These are phyloP conservation scores for Ilex aquifolium DNA, from an alignment of 257 asterid species.

Conservation along the genomic window DNA sequence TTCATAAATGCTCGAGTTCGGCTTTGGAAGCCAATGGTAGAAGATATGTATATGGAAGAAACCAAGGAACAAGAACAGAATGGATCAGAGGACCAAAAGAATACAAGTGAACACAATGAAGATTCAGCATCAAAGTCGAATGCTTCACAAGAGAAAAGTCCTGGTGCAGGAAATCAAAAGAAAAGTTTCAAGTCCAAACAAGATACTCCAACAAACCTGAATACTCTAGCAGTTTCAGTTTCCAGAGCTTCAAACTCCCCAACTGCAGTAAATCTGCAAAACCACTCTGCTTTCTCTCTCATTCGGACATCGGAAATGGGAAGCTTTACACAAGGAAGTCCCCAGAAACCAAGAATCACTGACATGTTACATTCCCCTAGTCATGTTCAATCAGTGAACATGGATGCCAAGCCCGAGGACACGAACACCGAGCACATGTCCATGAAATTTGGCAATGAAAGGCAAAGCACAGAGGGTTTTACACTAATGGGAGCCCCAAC, in stretches of 20 bases:
- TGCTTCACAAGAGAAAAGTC: conserved; percentile 30
- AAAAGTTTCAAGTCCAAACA: conserved; percentile 27
- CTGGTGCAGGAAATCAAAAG: conserved; percentile 33
- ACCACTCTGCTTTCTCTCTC: conserved; percentile 49
- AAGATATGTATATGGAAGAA: conserved; percentile 92
- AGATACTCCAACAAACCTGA: conserved; percentile 23
- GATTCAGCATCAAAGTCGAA: conserved; percentile 49
- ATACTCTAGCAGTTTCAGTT: conserved; percentile 17
- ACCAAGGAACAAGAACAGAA: conserved; percentile 66
- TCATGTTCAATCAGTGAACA: conserved; percentile 34
- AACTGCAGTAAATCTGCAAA: conserved; percentile 24
- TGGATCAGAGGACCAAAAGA: conserved; percentile 43
- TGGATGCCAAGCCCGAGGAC: conserved; percentile 37
- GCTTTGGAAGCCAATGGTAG: conserved; percentile 99
- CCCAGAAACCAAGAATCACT: conserved; percentile 54
- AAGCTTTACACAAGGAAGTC: conserved; percentile 50
- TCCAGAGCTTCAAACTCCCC: conserved; percentile 29
- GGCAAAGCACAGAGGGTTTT: conserved; percentile 56
- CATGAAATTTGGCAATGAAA: conserved; percentile 41
- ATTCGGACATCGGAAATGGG: conserved; percentile 59
- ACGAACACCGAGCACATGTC: conserved; percentile 33
- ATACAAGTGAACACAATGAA: conserved; percentile 43
- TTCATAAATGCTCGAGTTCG: conserved; percentile 96
- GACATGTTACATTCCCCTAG: conserved; percentile 39
- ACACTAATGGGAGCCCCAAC: conserved; percentile 70